A percentile compares a stretch with the other conserved stretches of the same genome.
These are phyloP conservation scores for Penicillium sp. DNA, from an alignment of 2,329 filamentous ascomycete genomes.

Conservation along the genomic window DNA sequence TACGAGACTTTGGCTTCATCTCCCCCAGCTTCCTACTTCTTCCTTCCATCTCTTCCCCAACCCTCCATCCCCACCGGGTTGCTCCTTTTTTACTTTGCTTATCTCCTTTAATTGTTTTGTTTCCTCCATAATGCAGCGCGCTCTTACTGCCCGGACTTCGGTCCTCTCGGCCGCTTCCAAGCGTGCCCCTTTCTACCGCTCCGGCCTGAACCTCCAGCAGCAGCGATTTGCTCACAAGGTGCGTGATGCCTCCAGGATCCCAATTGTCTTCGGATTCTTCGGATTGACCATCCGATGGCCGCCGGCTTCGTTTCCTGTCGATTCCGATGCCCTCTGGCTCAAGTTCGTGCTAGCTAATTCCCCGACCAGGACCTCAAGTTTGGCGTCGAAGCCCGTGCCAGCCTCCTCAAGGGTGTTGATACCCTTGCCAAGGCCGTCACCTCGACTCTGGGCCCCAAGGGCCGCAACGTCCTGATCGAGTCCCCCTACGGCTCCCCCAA, in stretches of 20 bases:
- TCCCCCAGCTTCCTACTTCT: slow-evolving; percentile 35
- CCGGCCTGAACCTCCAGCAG: slow-evolving; percentile 77
- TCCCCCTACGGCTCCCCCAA: slow-evolving; percentile 98
- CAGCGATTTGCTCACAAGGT: slow-evolving; percentile 98
- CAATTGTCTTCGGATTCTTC: slow-evolving; percentile 3
- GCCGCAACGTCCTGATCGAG: slow-evolving; percentile 97
- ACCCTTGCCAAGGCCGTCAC: slow-evolving; percentile 95
- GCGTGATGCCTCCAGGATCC: slow-evolving; percentile 34
- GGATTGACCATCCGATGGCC: neutral
- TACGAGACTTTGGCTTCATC: slow-evolving; percentile 46
- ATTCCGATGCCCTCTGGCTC: slow-evolving; percentile 24
- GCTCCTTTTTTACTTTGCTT: slow-evolving; percentile 27
- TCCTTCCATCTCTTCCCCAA: slow-evolving; percentile 32
- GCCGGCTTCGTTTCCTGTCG: slow-evolving; percentile 20
- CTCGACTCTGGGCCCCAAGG: slow-evolving; percentile 96
- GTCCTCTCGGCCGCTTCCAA: slow-evolving; percentile 68
- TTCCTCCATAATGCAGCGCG: slow-evolving; percentile 78
- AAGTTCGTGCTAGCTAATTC: slow-evolving; percentile 34
- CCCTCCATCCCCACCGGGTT: slow-evolving; percentile 38
- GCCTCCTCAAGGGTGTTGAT: slow-evolving; percentile 91
- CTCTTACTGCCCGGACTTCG: slow-evolving; percentile 82
- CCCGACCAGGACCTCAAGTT: slow-evolving; percentile 87
- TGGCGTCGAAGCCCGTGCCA: slow-evolving; percentile 88
- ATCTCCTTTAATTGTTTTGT: slow-evolving; percentile 30
- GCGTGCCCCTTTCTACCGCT: slow-evolving; percentile 64